Base-by-base conservation (phyloP, 768 basidiomycete genomes). In the Rhizopogon salebrosus region DNA sequence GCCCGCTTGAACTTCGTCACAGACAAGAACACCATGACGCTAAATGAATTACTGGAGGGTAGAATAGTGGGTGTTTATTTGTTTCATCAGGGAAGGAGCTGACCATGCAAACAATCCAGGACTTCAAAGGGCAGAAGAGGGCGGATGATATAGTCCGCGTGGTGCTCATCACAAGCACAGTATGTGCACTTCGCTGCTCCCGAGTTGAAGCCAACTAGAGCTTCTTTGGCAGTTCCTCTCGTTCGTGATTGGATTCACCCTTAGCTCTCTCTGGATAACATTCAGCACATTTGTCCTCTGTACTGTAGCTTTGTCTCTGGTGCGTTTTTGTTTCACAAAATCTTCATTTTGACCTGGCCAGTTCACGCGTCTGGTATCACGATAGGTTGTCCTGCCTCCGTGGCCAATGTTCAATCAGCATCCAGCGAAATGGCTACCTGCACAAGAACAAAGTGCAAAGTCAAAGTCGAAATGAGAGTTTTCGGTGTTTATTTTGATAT, bases 381-480 rank as follows among this genome's bases (percentile, higher is more conserved):
- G 31, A 34, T 56, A 89, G 88, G 65, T 75, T 42, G 72, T 83
- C 11, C 54, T 90, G 4, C 89, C 88, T 0, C 83, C 83, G 8
- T 91, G 89, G 89, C 78, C 82, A 0, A 70, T 79, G 66, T 87
- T 74, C 69, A 85, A 83, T 57, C 66, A 65, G 13, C 76, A 87
- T 61, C 80, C 83, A 14, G 80, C 85, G 35, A 71, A 75, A 56
- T 87, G 84, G 85, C 67, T 85, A 16, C 73, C 80, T 3, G 61
- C 56, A 51, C 54, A 54, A 42, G 56, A 60, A 37, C 56, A 60
- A 27, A 59, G 56, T 53, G 53, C 65, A 24, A 62, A 65, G 52
- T 60, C 65, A 24, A 62, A 65, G 52, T 60, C 48, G 3, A 59
- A 61, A 52, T 61, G 54, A 63, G 49, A 37, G 34, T 41, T 10